Base-by-base conservation (phyloP, 2,329 filamentous ascomycete species). In the Epichloe brachyelytri region DNA sequence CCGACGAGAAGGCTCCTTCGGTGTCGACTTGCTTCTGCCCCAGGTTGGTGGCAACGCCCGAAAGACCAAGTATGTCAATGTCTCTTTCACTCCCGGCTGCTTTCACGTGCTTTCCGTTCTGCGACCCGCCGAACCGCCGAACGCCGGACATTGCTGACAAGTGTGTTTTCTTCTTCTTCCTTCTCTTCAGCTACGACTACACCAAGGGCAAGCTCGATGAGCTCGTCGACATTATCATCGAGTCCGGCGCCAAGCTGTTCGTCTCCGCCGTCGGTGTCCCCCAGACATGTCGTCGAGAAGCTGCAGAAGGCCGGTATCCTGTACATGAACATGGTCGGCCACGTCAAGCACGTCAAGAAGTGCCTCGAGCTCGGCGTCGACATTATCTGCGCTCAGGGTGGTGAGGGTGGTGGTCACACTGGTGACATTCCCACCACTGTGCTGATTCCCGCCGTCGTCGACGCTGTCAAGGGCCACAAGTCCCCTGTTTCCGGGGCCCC, bases 301-400 rank as follows among this genome's bases (percentile, higher is more conserved):
- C 82, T 98, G 45, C 93, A 98, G 79, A 79, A 82, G 65, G 74
- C 82, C 63, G 90, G 90, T 59, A 80, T 98, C 60, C 78, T 95
- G 59, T 95, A 94, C 79, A 97, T 97, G 93, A 98, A 98, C 83
- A 98, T 98, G 93, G 90, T 98, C 67, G 93, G 93, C 59, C 93
- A 98, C 78, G 91, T 93, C 65, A 98, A 98, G 83, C 93, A 98
- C 74, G 91, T 95, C 57, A 80, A 88, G 72, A 98, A 97, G 79
- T 94, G 88, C 71, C 78, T 98, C 56, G 88, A 91, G 48, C 79
- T 90, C 53, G 93, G 90, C 58, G 88, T 83, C 60, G 93, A 98
- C 71, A 86, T 98, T 63, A 97, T 98, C 74, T 97, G 91, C 75
- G 93, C 93, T 49, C 93, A 98, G 75, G 93, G 93, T 66, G 91